Percentiles rank a stretch among this genome's conserved stretches.
Conservation (phyloP, 2,329 filamentous ascomycete genomes). For the Trichoderma simmonsii region DNA sequence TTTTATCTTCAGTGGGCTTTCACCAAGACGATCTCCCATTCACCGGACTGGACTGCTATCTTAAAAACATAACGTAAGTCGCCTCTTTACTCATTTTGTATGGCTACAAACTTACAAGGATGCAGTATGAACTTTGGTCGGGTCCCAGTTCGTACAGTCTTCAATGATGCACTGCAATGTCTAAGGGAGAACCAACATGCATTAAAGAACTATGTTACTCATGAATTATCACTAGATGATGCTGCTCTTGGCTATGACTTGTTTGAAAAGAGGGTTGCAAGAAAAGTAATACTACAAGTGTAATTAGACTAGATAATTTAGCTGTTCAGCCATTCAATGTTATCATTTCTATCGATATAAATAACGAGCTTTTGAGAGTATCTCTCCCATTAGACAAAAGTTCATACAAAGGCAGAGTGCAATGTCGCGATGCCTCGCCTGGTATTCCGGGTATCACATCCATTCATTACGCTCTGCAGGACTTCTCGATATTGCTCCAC, state of each 20-base stretch:
- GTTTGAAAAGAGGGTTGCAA: not conserved
- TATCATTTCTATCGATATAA: not conserved
- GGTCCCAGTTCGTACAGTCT: not conserved
- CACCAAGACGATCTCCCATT: not conserved
- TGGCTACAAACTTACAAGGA: not conserved
- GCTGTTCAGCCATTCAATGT: not conserved
- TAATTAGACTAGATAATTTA: not conserved
- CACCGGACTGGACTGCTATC: not conserved
- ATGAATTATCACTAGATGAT: not conserved
- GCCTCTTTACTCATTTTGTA: not conserved
- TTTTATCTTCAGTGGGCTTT: not conserved
- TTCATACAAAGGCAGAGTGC: not conserved
- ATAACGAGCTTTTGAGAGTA: not conserved
- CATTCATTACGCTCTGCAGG: not conserved
- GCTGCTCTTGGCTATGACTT: not conserved
- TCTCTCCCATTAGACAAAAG: not conserved
- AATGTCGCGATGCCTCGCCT: not conserved
- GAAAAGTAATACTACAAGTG: constrained; percentile 3
- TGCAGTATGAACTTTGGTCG: constrained; percentile 6
- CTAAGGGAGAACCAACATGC: not conserved
- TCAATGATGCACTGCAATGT: not conserved
- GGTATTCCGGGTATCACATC: not conserved
- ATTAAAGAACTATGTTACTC: not conserved
- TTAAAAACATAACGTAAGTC: constrained; percentile 4
- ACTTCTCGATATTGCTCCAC: not conserved